Evolutionary conservation across 441 rosid genomes (phyloP), one percentile per base, ranked within the genome.

Genomic region (Hura crepitans): DNA sequence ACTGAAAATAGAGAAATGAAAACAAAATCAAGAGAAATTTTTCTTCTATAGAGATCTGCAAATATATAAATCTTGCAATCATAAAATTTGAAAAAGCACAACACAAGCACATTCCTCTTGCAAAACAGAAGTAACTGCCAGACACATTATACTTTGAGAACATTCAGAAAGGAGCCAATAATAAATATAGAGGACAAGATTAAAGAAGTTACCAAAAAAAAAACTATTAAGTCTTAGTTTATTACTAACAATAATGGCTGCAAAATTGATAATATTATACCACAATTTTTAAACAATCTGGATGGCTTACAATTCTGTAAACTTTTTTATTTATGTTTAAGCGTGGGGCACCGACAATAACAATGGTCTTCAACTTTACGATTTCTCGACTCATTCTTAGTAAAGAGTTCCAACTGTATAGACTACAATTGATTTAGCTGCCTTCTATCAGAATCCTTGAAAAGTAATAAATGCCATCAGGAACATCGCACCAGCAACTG

Each of bases 1-100:
- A 76, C 99, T 94, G 92, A 78, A 85, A 75, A 69, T 68, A 71
- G 62, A 64, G 72, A 68, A 56, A 56, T 67, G 50, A 49, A 57
- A 77, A 73, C 67, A 35, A 56, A 77, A 70, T 75, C 62, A 69
- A 65, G 35, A 72, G 75, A 42, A 49, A 23, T 2, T 31, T 33
- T 64, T 63, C 64, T 42, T 10, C 43, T 54, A 7, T 51, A 60
- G 23, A 22, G 20, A 65, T 17, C 15, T 60, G 66, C 37, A 39
- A 22, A 62, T 31, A 25, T 46, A 54, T 42, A 14, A 17, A 53
- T 37, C 28, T 5, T 30, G 17, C 17, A 63, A 62, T 25, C 58
- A 23, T 5, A 54, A 23, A 25, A 28, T 23, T 37, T 61, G 55
- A 46, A 59, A 49, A 54, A 45, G 51, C 25, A 30, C 9, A 30